Base-by-base conservation (phyloP, 768 basidiomycete species). In the Pisolithus marmoratus region DNA sequence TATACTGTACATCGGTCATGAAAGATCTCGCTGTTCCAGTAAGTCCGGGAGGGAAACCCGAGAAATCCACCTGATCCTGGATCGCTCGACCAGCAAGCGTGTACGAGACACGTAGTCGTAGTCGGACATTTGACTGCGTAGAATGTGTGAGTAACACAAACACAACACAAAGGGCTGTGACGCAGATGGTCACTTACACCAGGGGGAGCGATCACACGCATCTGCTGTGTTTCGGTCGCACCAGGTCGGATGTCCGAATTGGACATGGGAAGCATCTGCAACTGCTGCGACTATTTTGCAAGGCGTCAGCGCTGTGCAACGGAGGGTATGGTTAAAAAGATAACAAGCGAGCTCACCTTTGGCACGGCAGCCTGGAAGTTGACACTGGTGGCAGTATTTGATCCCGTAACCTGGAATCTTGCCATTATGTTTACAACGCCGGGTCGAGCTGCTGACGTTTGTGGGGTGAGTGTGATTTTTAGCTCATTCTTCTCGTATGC, bases 351-450 rank as follows among this genome's bases (percentile, higher is more conserved):
- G 34, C 67, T 53, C 54, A 92, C 94, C 80, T 92, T 95, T 4
- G 95, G 95, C 8, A 99, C 95, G 8, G 95, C 96, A 38, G 94
- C 96, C 66, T 98, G 96, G 75, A 99, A 97, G 62, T 85, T 93
- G 44, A 99, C 71, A 1, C 81, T 83, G 5, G 74, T 74, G 2
- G 77, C 83, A 5, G 77, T 49, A 19, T 70, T 76, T 3, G 64
- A 64, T 15, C 82, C 85, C 2, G 78, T 72, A 3, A 84, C 80
- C 52, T 88, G 84, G 75, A 99, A 98, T 49, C 85, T 79, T 19
- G 92, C 94, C 52, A 94, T 70, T 55, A 98, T 88, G 71, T 94
- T 89, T 22, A 95, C 86, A 40, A 95, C 74, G 37, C 92, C 94
- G n/a, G 92, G 90, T 55, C 87, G 84, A 44, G 81, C 71, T 8